phyloP scores from a whole-genome alignment of 1,139 yeast species.

The Blastobotrys aristatus region DNA sequence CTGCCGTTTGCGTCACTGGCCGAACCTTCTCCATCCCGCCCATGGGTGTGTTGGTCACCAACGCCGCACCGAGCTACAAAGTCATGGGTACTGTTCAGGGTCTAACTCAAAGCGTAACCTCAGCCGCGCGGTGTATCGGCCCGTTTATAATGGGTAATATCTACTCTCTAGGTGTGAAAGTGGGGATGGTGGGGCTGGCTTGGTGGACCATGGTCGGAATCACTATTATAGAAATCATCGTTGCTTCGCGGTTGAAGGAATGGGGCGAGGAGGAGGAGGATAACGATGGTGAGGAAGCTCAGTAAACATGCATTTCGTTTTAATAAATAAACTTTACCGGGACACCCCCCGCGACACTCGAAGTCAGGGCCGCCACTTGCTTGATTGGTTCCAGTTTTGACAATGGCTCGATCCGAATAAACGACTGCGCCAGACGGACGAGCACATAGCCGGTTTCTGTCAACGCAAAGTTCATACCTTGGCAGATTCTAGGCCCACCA shows the following conservation, averaged over 20 bases:
- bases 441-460: constrained; percentile 50
- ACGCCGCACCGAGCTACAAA: constrained; percentile 27
- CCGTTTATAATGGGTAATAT: constrained; percentile 51
- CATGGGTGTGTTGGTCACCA: constrained; percentile 31
- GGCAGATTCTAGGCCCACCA: constrained; percentile 58
- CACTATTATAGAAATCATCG: constrained; percentile 23
- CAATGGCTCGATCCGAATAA: constrained; percentile 14
- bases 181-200: constrained; percentile 44
- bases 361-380: constrained; percentile 17
- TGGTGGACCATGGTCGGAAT: constrained; percentile 46
- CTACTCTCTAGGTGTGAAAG: constrained; percentile 45
- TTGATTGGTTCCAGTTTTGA: constrained; percentile 5
- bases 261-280: constrained; percentile 25
- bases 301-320: background rate
- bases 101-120: constrained; percentile 36
- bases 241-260: constrained; percentile 26
- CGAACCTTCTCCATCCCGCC: constrained; percentile 33
- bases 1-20: constrained; percentile 24
- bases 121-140: constrained; percentile 53
- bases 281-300: constrained; percentile 1
- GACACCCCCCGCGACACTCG: constrained; percentile 13
- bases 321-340: background rate
- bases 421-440: constrained; percentile 40
- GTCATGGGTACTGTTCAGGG: constrained; percentile 33
- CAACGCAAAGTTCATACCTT: constrained; percentile 56